phyloP scores from a whole-genome alignment of 2,329 filamentous ascomycete genomes.

The Claviceps digitariae region DNA sequence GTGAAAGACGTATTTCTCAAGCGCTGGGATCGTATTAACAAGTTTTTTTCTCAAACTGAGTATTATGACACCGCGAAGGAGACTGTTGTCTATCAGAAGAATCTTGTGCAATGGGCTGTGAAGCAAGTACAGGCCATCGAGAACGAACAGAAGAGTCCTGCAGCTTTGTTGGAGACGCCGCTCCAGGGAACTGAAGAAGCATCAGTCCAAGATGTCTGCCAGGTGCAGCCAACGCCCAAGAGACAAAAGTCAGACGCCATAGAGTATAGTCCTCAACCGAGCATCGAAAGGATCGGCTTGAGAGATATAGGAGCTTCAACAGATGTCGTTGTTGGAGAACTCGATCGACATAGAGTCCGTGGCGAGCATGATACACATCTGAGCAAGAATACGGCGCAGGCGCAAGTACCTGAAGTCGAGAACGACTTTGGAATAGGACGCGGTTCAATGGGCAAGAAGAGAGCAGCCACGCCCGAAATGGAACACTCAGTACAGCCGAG shows the following conservation, averaged over 20 bases:
- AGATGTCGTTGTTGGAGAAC: too few species aligned
- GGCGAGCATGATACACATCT: background rate
- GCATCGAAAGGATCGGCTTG: background rate
- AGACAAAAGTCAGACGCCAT: background rate
- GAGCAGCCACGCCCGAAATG: background rate
- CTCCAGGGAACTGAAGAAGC: background rate
- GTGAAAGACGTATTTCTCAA: background rate
- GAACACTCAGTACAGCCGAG: too few species aligned
- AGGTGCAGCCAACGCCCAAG: background rate
- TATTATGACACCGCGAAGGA: slow-evolving; percentile 5
- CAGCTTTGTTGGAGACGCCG: background rate
- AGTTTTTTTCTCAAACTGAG: slow-evolving; percentile 5
- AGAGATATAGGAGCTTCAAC: background rate
- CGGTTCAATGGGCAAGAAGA: background rate
- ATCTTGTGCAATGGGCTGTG: slow-evolving; percentile 14
- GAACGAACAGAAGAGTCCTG: slow-evolving; percentile 7
- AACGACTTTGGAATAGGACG: background rate
- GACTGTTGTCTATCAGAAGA: slow-evolving; percentile 8
- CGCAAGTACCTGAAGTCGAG: background rate
- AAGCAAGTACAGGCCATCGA: slow-evolving; percentile 14
- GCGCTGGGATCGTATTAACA: background rate
- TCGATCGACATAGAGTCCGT: too few species aligned
- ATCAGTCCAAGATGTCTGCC: background rate
- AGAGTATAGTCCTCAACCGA: background rate
- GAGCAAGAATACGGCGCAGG: background rate